Conservation (phyloP, 2,329 filamentous ascomycete genomes). For the Bipolaris gigantea region DNA sequence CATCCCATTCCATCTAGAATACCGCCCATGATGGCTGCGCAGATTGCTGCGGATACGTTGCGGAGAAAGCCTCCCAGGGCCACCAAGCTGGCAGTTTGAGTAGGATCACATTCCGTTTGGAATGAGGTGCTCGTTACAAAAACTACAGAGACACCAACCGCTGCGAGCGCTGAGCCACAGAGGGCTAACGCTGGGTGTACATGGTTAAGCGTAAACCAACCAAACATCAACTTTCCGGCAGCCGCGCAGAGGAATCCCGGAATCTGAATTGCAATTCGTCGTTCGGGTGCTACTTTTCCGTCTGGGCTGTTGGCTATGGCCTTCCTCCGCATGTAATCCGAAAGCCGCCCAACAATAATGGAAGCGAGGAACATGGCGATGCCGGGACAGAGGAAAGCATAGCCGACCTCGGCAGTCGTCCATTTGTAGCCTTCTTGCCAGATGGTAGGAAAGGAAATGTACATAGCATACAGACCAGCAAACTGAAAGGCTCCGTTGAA, state of each 20-base stretch:
- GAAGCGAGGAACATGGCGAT: conserved; percentile 43
- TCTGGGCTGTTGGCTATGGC: conserved; percentile 26
- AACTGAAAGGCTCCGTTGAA: conserved; percentile 35
- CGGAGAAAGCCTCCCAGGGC: conserved; percentile 48
- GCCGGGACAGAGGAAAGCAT: conserved; percentile 43
- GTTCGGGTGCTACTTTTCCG: conserved; percentile 43
- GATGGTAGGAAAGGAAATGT: conserved; percentile 30
- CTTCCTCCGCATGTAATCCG: conserved; percentile 43
- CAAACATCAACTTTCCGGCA: conserved; percentile 47
- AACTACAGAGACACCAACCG: conserved; percentile 45
- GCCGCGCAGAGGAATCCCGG: conserved; percentile 46
- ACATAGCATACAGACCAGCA: conserved; percentile 32
- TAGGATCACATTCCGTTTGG: conserved; percentile 47
- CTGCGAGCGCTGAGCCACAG: conserved; percentile 36
- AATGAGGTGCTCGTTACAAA: conserved; percentile 50
- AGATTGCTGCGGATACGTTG: conserved; percentile 47
- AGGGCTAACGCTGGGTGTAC: conserved; percentile 24
- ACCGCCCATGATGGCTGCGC: conserved; percentile 42
- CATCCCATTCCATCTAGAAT: conserved; percentile 43
- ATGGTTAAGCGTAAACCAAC: conserved; percentile 44
- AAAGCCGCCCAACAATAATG: conserved; percentile 44
- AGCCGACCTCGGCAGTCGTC: conserved; percentile 41
- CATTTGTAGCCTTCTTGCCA: conserved; percentile 39
- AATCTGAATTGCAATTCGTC: conserved; percentile 46
- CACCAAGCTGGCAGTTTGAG: conserved; percentile 47